Evolutionary conservation across 345 rosid genomes (phyloP).

Genomic region (Melaleuca quinquenervia): DNA sequence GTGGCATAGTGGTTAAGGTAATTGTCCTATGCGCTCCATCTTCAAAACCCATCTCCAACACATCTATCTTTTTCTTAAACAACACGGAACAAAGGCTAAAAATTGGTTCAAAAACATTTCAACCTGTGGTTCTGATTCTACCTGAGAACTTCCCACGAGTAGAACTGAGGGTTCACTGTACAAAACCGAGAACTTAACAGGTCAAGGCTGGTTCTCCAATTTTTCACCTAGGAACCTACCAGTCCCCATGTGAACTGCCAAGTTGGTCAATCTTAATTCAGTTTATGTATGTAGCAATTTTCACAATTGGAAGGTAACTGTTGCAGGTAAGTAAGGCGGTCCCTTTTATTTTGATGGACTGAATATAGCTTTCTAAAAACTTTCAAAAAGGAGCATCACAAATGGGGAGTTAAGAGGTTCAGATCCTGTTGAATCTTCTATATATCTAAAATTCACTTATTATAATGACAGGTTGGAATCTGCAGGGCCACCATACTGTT

Average conservation of each 20-base stretch:
- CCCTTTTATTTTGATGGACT: neutral
- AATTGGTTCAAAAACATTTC: neutral
- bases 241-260: neutral
- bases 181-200: neutral
- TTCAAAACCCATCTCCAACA: neutral
- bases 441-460: neutral
- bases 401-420: neutral
- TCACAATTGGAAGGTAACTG: neutral
- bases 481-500: constrained; percentile 60
- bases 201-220: neutral
- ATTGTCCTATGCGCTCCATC: neutral
- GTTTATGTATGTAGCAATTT: neutral
- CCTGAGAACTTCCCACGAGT: neutral
- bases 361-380: neutral
- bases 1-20: neutral
- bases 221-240: neutral
- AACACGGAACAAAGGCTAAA: neutral
- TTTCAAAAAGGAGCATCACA: neutral
- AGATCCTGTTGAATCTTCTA: neutral
- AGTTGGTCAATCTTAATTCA: neutral
- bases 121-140: neutral
- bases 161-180: neutral
- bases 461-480: constrained; percentile 65
- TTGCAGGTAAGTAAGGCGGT: neutral
- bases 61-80: neutral